Evolutionary conservation across 2,329 filamentous ascomycete species (phyloP).

Genomic region (Aspergillus clavatus): DNA sequence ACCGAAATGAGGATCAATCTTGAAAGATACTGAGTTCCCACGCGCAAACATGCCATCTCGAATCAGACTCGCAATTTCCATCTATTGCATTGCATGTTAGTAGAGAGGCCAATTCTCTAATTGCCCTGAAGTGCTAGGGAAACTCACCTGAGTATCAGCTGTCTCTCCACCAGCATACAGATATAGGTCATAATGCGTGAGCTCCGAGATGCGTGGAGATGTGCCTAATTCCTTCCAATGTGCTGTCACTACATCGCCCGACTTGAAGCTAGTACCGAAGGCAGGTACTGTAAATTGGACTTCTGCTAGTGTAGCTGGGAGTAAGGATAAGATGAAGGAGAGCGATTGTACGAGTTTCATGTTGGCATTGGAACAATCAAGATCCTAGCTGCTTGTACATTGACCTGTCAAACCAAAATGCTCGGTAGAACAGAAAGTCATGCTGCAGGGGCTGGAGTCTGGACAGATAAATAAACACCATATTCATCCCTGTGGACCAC

Average conservation of each 20-base stretch:
- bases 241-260: conserved; percentile 49
- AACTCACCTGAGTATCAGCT: conserved; percentile 42
- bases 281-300: conserved; percentile 52
- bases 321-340: conserved; percentile 34
- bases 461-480: neutral
- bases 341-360: conserved; percentile 29
- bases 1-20: conserved; percentile 41
- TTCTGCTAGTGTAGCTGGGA: conserved; percentile 46
- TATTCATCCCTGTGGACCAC: conserved; percentile 5
- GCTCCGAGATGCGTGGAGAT: conserved; percentile 46
- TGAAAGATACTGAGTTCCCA: conserved; percentile 43
- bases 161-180: conserved; percentile 58
- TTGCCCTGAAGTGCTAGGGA: neutral
- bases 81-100: conserved; percentile 24
- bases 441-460: neutral
- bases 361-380: too few relatives aligned
- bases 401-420: too few relatives aligned
- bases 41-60: conserved; percentile 32
- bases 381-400: too few relatives aligned
- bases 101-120: neutral
- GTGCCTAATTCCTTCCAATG: conserved; percentile 54
- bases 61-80: conserved; percentile 40
- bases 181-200: conserved; percentile 54
- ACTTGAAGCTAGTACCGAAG: conserved; percentile 48
- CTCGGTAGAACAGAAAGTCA: too few relatives aligned